Conservation (phyloP, 305 asterid genomes). For the Petunia hybrid region DNA sequence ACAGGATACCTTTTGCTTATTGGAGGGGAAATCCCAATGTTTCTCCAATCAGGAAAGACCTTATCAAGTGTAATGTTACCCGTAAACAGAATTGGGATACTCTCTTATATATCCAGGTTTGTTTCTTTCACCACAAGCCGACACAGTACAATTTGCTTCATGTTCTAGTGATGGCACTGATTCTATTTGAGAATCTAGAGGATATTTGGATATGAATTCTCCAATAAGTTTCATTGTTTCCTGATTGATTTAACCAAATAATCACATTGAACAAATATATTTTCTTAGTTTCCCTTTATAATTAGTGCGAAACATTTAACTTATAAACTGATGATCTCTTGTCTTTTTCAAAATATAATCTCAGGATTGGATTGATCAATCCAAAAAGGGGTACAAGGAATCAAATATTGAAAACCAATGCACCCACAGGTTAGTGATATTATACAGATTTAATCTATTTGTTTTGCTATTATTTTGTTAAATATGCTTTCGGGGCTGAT, state of each 20-base stretch:
- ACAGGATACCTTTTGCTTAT: conserved; percentile 81
- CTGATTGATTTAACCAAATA: too few relatives aligned
- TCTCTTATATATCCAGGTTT: conserved; percentile 72
- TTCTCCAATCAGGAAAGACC: conserved; percentile 70
- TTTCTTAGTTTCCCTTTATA: neutral
- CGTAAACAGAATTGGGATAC: conserved; percentile 71
- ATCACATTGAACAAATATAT: too few relatives aligned
- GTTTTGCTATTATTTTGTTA: neutral
- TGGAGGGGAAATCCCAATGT: conserved; percentile 89
- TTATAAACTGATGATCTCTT: neutral
- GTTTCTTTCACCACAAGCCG: neutral
- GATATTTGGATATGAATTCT: too few relatives aligned
- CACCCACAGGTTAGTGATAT: conserved; percentile 63
- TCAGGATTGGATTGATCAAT: conserved; percentile 80
- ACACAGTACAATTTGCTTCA: neutral
- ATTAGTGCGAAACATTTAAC: neutral
- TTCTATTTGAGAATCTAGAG: too few relatives aligned
- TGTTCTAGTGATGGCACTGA: neutral
- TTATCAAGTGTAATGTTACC: conserved; percentile 76
- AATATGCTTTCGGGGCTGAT: neutral
- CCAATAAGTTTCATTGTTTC: too few relatives aligned
- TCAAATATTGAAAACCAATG: conserved; percentile 86
- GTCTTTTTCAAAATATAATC: neutral
- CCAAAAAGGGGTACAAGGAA: conserved; percentile 61
- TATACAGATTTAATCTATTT: neutral